Evolutionary conservation across 768 basidiomycete genomes (phyloP), one percentile per base, ranked within the genome.

Genomic region (Calocybe cyanea): DNA sequence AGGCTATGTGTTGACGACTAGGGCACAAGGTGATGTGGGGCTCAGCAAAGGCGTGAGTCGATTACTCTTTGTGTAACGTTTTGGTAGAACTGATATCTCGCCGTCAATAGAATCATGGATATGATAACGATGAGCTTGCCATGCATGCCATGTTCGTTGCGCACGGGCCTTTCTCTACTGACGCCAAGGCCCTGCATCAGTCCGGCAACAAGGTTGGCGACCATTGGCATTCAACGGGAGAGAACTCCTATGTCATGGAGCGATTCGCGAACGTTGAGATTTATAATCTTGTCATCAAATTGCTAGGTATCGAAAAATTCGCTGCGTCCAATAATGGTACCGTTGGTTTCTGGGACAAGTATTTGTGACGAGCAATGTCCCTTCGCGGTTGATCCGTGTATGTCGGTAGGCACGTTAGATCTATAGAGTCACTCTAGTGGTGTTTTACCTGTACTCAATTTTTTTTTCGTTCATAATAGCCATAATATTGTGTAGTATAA

Each of bases 101-200:
- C 38, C 15, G 18, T 15, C 2, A 52, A 24, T 54, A 90, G 87
- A 92, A 83, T 49, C 93, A 96, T 55, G 93, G 93, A 5, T 96
- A 93, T 58, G 92, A 94, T 61, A 93, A 92, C 53, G 62, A 75
- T 14, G 80, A 83, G 33, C 57, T 70, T 10, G 71, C 84, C 5
- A 95, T 95, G 93, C 80, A 82, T 41, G 92, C 92, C 2, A 84
- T 91, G 60, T 94, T 95, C 63, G 83, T 95, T 46, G 92, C 90
- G 8, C 90, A 92, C 58, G 93, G 93, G 1, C 93, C 93, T 0
- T 93, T 92, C 63, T 81, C 86, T 11, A 65, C 78, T 9, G 75
- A 78, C 34, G 73, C 81, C 42, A 92, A 91, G 63, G 65, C 73
- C 6, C 61, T 74, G 36, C 75, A 81, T 53, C 69, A 75, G 19